A percentile compares a stretch with the other conserved stretches of the same genome.
Evolutionary conservation across 176 grass and related monocot species (phyloP).

Genomic region (Oryza rufipogon): DNA sequence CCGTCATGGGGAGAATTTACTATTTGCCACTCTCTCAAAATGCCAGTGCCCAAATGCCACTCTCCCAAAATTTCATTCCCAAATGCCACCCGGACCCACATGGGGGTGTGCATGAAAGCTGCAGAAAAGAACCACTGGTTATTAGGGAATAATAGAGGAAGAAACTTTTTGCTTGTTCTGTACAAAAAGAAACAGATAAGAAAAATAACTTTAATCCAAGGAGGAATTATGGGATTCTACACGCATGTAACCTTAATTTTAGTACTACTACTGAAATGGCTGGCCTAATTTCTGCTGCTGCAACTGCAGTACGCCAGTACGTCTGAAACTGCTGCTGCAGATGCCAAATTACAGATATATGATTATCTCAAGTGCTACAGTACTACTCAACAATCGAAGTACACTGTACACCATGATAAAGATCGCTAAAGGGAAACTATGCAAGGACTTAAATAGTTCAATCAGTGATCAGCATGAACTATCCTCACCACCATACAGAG

Average conservation of each 20-base stretch:
- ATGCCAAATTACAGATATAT: slow-evolving; percentile 4
- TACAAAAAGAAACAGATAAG: neutral
- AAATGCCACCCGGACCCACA: no score
- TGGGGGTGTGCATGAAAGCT: slow-evolving; percentile 13
- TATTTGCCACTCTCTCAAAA: no score
- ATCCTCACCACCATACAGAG: neutral
- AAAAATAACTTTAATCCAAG: neutral
- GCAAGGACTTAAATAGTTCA: neutral
- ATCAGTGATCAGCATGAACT: neutral
- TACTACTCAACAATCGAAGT: neutral
- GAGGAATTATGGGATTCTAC: neutral
- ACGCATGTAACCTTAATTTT: neutral
- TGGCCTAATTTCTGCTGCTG: neutral
- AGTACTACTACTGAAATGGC: neutral
- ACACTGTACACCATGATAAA: neutral
- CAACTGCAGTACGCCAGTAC: neutral
- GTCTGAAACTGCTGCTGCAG: slow-evolving; percentile 3
- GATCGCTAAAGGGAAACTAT: neutral
- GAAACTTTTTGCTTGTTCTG: neutral
- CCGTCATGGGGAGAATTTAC: neutral
- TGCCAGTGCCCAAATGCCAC: no score
- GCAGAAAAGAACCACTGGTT: neutral
- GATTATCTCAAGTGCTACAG: neutral
- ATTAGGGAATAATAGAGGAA: neutral
- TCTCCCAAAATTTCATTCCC: no score